Percentiles rank a stretch among this genome's conserved stretches.
Evolutionary conservation across 768 basidiomycete species (phyloP).

Genomic region (Psilocybe subaeruginosa): DNA sequence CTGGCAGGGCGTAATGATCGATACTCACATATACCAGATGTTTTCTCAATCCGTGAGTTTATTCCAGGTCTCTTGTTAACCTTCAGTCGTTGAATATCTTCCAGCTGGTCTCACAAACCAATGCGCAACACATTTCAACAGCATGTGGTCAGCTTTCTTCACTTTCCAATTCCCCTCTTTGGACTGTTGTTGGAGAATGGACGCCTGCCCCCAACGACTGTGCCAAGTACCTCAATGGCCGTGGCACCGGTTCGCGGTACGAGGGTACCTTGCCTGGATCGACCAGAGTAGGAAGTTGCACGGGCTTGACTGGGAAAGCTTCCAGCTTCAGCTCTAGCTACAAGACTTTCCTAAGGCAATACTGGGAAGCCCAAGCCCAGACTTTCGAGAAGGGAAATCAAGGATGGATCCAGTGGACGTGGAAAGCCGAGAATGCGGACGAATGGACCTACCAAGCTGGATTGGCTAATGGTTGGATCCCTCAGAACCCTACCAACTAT

Average conservation of each 20-base stretch:
- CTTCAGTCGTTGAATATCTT: conserved; percentile 36
- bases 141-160: conserved; percentile 54
- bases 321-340: conserved; percentile 74
- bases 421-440: conserved; percentile 82
- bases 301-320: conserved; percentile 71
- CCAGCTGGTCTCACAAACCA: conserved; percentile 31
- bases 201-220: conserved; percentile 79
- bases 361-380: conserved; percentile 84
- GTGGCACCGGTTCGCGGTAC: conserved; percentile 68
- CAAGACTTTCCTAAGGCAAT: conserved; percentile 80
- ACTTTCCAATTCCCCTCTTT: conserved; percentile 62
- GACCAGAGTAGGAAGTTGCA: conserved; percentile 72
- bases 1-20: conserved; percentile 72
- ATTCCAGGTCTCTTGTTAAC: neutral
- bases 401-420: conserved; percentile 85
- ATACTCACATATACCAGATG: conserved; percentile 81
- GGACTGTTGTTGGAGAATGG: conserved; percentile 91
- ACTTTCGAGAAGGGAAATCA: conserved; percentile 62
- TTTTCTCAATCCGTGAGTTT: conserved; percentile 59
- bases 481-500: conserved; percentile 49
- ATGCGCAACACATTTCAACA: conserved; percentile 58
- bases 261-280: conserved; percentile 71
- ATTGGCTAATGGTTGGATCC: conserved; percentile 83
- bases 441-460: conserved; percentile 93
- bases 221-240: conserved; percentile 83